Evolutionary conservation across 148 eudicot species (phyloP).

Genomic region (Rhododendron vialii): DNA sequence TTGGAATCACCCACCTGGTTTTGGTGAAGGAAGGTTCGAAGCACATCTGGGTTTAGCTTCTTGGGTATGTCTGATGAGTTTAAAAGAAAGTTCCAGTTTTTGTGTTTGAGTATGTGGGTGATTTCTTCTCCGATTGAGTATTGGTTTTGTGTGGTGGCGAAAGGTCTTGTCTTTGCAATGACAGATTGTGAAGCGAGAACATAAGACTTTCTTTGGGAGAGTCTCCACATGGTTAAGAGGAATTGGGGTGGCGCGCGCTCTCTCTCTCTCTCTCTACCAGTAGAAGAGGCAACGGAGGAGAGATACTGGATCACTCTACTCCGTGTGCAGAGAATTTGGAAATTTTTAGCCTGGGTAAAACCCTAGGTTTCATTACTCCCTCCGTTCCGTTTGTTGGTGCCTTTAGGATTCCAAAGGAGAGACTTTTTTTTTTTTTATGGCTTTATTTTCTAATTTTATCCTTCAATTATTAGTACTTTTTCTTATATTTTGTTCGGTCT

Average conservation of each 20-base stretch:
- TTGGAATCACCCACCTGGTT: slow-evolving; percentile 42
- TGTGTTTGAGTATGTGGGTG: slow-evolving; percentile 37
- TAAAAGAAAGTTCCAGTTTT: slow-evolving; percentile 49
- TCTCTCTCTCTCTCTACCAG: not conserved
- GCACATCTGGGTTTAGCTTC: slow-evolving; percentile 65
- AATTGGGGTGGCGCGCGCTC: not conserved
- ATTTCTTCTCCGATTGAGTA: slow-evolving; percentile 22
- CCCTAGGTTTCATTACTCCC: no score
- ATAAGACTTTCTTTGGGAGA: not conserved
- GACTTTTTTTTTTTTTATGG: no score
- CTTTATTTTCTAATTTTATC: no score
- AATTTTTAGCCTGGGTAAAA: no score
- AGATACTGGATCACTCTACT: not conserved
- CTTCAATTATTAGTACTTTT: no score
- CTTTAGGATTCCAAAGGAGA: no score
- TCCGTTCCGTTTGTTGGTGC: no score
- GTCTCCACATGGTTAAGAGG: slow-evolving; percentile 4
- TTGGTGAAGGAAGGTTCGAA: slow-evolving; percentile 52
- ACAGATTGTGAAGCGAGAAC: not conserved
- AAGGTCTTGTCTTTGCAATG: not conserved
- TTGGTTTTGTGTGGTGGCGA: not conserved
- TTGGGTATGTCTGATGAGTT: slow-evolving; percentile 40
- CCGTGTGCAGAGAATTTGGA: not conserved
- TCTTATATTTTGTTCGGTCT: no score
- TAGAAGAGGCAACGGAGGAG: not conserved